A percentile compares a stretch with the other conserved stretches of the same genome.
These are phyloP conservation scores for Sordariomycetes sp. DNA, from an alignment of 2,329 filamentous ascomycete species.

Conservation along the genomic window DNA sequence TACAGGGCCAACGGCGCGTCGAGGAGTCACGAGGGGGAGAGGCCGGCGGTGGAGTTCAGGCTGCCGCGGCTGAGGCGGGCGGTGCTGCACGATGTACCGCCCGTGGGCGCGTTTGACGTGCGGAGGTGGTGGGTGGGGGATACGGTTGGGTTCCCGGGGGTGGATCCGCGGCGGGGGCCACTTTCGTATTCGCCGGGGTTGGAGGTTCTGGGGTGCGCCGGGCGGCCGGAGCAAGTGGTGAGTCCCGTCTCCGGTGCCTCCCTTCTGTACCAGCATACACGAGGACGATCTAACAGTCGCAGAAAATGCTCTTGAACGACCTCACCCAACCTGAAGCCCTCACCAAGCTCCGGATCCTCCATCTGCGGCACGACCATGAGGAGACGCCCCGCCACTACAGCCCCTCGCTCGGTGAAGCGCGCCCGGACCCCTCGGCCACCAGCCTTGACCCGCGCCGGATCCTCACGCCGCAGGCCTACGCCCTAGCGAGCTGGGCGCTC, in stretches of 20 bases:
- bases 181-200: background rate
- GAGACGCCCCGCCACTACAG: background rate
- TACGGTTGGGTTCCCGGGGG: too few species aligned
- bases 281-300: background rate
- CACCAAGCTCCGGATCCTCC: background rate
- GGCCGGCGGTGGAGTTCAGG: background rate
- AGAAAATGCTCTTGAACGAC: background rate
- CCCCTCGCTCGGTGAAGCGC: background rate
- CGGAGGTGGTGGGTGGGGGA: background rate
- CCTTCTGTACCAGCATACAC: background rate
- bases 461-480: conserved; percentile 1
- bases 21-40: background rate
- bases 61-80: background rate
- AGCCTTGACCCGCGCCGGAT: background rate
- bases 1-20: background rate
- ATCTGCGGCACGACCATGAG: background rate
- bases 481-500: background rate
- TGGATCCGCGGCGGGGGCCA: too few species aligned
- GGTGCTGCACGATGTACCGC: background rate
- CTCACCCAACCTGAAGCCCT: background rate
- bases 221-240: background rate
- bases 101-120: background rate
- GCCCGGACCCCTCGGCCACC: background rate
- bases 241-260: background rate
- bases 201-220: conserved; percentile 1